Percentiles rank a stretch among this genome's conserved stretches.
Conservation (phyloP, 805 yeast genomes). For the Deakozyma indianensis region DNA sequence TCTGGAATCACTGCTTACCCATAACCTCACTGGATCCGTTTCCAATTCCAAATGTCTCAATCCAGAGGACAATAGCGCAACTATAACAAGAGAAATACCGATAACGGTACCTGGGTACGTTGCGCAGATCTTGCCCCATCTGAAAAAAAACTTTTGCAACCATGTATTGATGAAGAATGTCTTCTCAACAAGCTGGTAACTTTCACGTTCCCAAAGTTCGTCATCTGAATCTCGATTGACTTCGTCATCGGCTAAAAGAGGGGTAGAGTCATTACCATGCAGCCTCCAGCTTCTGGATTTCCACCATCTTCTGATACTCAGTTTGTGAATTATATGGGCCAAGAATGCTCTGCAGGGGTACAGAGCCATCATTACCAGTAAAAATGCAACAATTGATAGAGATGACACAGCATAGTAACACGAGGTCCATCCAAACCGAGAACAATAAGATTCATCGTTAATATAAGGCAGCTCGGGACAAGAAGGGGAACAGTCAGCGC, state of each 20-base stretch:
- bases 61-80: conserved; percentile 38
- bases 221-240: conserved; percentile 15
- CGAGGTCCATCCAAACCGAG: not conserved
- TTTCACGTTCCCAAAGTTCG: conserved; percentile 12
- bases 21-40: conserved; percentile 63
- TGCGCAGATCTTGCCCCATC: conserved; percentile 46
- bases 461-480: conserved; percentile 47
- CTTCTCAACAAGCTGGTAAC: conserved; percentile 9
- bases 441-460: not conserved
- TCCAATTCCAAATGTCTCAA: conserved; percentile 44
- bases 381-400: not conserved
- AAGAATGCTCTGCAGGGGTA: not conserved
- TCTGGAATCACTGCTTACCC: conserved; percentile 75
- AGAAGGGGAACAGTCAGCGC: conserved; percentile 72
- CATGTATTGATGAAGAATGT: conserved; percentile 35
- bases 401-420: not conserved
- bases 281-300: not conserved
- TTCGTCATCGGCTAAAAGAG: conserved; percentile 11
- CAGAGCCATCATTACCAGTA: not conserved
- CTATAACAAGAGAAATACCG: conserved; percentile 26
- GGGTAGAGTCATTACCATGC: not conserved
- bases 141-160: conserved; percentile 34
- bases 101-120: conserved; percentile 41
- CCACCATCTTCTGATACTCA: not conserved
- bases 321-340: not conserved